phyloP scores from a whole-genome alignment of 768 basidiomycete species.

The Suillus plorans region DNA sequence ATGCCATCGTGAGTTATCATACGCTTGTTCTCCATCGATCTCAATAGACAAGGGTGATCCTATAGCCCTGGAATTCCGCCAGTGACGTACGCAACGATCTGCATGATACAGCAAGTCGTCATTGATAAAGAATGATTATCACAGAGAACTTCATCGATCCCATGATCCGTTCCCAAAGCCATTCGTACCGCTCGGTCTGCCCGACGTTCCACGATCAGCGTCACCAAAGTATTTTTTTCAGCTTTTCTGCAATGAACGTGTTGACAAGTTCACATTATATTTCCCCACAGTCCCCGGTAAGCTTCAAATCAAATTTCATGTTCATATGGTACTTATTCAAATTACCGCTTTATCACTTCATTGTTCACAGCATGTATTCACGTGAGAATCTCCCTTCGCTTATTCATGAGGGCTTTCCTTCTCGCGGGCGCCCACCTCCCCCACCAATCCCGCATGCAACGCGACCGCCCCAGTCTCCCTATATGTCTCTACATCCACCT shows the following conservation, averaged over 20 bases:
- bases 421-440: neutral
- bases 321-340: slow-evolving; percentile 8
- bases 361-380: slow-evolving; percentile 14
- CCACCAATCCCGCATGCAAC: slow-evolving; percentile 7
- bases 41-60: slow-evolving; percentile 4
- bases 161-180: slow-evolving; percentile 16
- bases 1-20: slow-evolving; percentile 18
- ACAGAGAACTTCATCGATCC: slow-evolving; percentile 16
- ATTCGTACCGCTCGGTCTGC: slow-evolving; percentile 19
- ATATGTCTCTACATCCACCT: neutral
- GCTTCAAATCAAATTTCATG: slow-evolving; percentile 14
- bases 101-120: neutral
- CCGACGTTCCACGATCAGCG: slow-evolving; percentile 14
- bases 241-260: slow-evolving; percentile 3
- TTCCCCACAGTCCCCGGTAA: slow-evolving; percentile 23
- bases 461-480: slow-evolving; percentile 16
- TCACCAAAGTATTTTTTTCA: slow-evolving; percentile 19
- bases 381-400: slow-evolving; percentile 23
- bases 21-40: neutral
- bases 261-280: slow-evolving; percentile 9
- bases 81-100: slow-evolving; percentile 14
- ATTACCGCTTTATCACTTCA: slow-evolving; percentile 6
- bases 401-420: neutral
- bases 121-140: neutral
- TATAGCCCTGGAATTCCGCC: slow-evolving; percentile 14